Evolutionary conservation across 305 asterid species (phyloP), one percentile per base, ranked within the genome.

Genomic region (Solanum aculeatissimum): DNA sequence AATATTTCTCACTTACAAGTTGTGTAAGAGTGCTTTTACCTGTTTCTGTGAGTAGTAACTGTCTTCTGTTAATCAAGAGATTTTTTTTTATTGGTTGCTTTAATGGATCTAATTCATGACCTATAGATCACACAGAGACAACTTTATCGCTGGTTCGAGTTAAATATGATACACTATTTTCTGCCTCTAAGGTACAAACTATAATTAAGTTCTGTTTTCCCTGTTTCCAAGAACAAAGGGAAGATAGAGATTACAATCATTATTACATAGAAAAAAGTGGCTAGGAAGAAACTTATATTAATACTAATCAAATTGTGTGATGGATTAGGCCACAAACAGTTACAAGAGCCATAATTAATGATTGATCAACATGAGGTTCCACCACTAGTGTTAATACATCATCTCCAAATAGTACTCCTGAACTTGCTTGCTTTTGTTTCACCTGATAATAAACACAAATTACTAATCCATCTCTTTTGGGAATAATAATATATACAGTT

Each of bases 341-440:
- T 2, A 90, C 91, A 18, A 92, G 85, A 83, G 94, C 93, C 92
- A 92, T 87, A 70, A 92, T 55, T 4, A 91, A 70, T 51, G 93
- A 88, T 53, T 89, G 91, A 80, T 92, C 94, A 14, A 86, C 74
- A 3, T 87, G 86, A 27, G 95, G 88, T 74, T 91, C 95, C 84
- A 92, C 93, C 23, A 53, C 83, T 68, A 91, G 54, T 23, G 86
- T 83, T 27, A 91, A 47, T 7, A 92, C 95, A 90, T 92, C 95
- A 49, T 88, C 86, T 82, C 95, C 95, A 35, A 90, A 77, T 25
- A 51, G 8, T 86, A 90, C 87, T 82, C 95, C 94, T 45, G 85
- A 74, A 43, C 83, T 79, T 60, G 93, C 60, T 55, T 91, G 86
- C 58, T 92, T 92, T 80, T 55, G 87, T 45, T 78, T 83, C n/a